Evolutionary conservation across 495 filamentous ascomycete species (phyloP).

Genomic region (Penicillium turbatum): DNA sequence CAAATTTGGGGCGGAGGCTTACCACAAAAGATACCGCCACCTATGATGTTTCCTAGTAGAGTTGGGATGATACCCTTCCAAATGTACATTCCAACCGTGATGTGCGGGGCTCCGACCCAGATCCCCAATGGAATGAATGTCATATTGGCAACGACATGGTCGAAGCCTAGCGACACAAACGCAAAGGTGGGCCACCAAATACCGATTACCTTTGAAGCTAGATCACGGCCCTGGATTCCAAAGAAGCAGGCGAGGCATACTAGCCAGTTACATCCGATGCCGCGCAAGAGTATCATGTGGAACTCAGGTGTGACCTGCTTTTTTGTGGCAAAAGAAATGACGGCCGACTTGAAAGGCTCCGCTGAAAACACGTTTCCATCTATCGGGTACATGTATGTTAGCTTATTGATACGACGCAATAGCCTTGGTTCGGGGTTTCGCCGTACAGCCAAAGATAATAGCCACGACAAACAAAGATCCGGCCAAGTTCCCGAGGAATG

Average conservation of each 20-base stretch:
- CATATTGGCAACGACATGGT: slow-evolving; percentile 65
- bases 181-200: slow-evolving; percentile 62
- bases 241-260: slow-evolving; percentile 58
- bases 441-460: slow-evolving; percentile 55
- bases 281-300: slow-evolving; percentile 57
- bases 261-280: slow-evolving; percentile 62
- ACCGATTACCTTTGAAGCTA: slow-evolving; percentile 53
- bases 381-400: slow-evolving; percentile 14
- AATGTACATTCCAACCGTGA: slow-evolving; percentile 54
- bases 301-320: slow-evolving; percentile 55
- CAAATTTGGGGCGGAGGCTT: slow-evolving; percentile 4
- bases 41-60: slow-evolving; percentile 55
- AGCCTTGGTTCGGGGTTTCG: no score
- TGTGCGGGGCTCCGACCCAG: slow-evolving; percentile 45
- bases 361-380: slow-evolving; percentile 54
- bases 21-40: slow-evolving; percentile 48
- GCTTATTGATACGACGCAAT: no score
- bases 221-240: slow-evolving; percentile 51
- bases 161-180: slow-evolving; percentile 55
- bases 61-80: slow-evolving; percentile 63
- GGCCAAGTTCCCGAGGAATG: slow-evolving; percentile 57
- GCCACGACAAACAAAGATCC: slow-evolving; percentile 56
- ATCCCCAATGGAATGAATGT: slow-evolving; percentile 58
- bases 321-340: slow-evolving; percentile 47
- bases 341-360: slow-evolving; percentile 46